A percentile compares a stretch with the other conserved stretches of the same genome.
Conservation (phyloP, 2,329 filamentous ascomycete species). For the Aurifilum marmelostoma region DNA sequence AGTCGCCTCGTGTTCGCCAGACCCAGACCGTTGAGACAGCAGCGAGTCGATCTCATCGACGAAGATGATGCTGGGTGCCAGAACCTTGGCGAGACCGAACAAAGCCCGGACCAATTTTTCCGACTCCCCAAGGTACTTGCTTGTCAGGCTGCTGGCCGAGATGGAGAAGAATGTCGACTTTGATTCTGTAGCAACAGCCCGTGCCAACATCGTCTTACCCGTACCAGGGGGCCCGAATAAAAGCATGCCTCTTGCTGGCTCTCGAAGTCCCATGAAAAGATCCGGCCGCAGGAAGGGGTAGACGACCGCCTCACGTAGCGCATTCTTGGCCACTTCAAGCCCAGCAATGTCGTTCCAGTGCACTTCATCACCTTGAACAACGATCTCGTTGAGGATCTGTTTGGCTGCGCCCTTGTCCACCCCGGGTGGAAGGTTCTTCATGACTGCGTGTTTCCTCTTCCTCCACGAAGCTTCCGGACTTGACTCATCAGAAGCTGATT, state of each 20-base stretch:
- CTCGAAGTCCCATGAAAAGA: conserved; percentile 91
- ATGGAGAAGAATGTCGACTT: conserved; percentile 97
- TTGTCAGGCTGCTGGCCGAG: conserved; percentile 89
- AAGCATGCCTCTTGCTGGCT: conserved; percentile 93
- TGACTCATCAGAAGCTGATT: conserved; percentile 45
- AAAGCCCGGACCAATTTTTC: conserved; percentile 94
- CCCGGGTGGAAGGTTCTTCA: conserved; percentile 79
- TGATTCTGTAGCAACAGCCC: conserved; percentile 92
- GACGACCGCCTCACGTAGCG: conserved; percentile 92
- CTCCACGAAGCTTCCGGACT: conserved; percentile 59
- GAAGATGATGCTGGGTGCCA: conserved; percentile 96
- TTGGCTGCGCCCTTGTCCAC: conserved; percentile 82
- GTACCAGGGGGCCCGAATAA: conserved; percentile 97
- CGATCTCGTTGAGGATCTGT: conserved; percentile 94
- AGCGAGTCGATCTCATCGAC: conserved; percentile 98
- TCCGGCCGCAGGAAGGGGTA: conserved; percentile 96
- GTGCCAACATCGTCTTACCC: conserved; percentile 96
- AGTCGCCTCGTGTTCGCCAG: conserved; percentile 89
- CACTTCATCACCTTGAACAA: conserved; percentile 91
- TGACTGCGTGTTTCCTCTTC: conserved; percentile 62
- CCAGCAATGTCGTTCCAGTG: conserved; percentile 94
- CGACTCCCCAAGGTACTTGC: conserved; percentile 93
- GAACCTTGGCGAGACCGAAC: conserved; percentile 83
- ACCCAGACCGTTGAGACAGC: conserved; percentile 79
- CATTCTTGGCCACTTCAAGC: conserved; percentile 85